phyloP scores from a whole-genome alignment of 192 early-diverging fungal species.

The Backusella morwellensis region DNA sequence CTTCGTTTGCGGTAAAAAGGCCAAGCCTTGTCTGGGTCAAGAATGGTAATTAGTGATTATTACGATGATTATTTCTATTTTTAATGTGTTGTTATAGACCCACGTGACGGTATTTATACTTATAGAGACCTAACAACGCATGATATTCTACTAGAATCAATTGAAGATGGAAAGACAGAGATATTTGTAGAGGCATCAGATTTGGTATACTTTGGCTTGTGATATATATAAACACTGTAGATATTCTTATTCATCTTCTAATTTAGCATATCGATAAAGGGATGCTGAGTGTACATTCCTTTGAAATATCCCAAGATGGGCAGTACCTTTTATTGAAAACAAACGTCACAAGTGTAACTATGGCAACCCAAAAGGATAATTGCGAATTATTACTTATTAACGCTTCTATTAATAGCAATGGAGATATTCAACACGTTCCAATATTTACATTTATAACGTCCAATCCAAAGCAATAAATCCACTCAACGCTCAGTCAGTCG shows the following conservation, averaged over 20 bases:
- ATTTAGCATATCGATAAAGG: conserved; percentile 4
- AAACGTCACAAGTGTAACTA: conserved; percentile 54
- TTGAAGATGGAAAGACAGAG: conserved; percentile 14
- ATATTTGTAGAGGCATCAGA: conserved; percentile 24
- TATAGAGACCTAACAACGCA: conserved; percentile 18
- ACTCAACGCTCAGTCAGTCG: conserved; percentile 43
- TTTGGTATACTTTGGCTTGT: conserved; percentile 1
- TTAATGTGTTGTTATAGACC: not conserved
- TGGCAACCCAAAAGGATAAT: not conserved
- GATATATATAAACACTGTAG: not conserved
- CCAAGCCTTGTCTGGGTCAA: conserved; percentile 25
- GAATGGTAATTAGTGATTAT: conserved; percentile 19
- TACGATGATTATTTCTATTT: conserved; percentile 2
- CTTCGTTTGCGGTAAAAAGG: conserved; percentile 14
- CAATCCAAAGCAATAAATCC: conserved; percentile 54
- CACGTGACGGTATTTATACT: conserved; percentile 23
- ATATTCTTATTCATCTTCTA: not conserved
- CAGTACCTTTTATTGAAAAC: conserved; percentile 75
- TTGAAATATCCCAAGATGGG: conserved; percentile 75
- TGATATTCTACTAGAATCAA: conserved; percentile 18
- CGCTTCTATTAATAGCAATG: conserved; percentile 52
- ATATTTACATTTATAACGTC: conserved; percentile 77
- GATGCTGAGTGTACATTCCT: conserved; percentile 35
- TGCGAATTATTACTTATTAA: not conserved
- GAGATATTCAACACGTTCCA: conserved; percentile 82